Evolutionary conservation across 208 protist species (phyloP).

Genomic region (Strigomonas galati): DNA sequence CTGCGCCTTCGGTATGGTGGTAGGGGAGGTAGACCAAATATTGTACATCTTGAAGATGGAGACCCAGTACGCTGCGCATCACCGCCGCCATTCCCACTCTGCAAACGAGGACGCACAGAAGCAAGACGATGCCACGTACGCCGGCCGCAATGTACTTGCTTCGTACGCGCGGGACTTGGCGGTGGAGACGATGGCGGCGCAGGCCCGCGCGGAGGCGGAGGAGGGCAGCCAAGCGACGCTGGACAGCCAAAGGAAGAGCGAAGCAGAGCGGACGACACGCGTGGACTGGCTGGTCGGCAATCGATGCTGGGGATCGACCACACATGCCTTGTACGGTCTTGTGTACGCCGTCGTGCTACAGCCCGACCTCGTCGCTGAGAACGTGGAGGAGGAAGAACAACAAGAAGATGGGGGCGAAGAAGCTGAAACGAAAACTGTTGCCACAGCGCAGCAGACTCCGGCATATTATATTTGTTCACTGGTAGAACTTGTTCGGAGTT

Average conservation of each 20-base stretch:
- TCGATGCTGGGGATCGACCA: conserved; percentile 38
- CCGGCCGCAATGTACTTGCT: conserved; percentile 20
- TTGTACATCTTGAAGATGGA: conserved; percentile 32
- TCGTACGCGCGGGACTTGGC: conserved; percentile 2
- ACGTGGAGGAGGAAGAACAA: neutral
- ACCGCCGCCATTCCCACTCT: neutral
- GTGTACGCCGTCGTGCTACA: conserved; percentile 57
- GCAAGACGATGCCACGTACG: conserved; percentile 19
- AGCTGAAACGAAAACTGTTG: no score
- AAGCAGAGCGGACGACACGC: neutral
- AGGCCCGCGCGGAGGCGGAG: neutral
- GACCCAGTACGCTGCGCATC: conserved; percentile 7
- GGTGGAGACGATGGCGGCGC: neutral
- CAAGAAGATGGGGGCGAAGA: neutral
- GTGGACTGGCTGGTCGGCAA: conserved; percentile 58
- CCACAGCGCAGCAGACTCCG: no score
- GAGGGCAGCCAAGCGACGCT: neutral
- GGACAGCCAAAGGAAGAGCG: neutral
- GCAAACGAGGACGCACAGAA: neutral
- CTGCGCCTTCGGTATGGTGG: conserved; percentile 51
- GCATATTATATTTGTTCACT: conserved; percentile 40
- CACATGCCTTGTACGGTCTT: conserved; percentile 67
- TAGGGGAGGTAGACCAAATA: conserved; percentile 80
- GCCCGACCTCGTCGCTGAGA: conserved; percentile 15
- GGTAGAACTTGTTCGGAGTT: conserved; percentile 35